Evolutionary conservation across 345 rosid genomes (phyloP), one percentile per base, ranked within the genome.

Genomic region (Arabidopsis suecica): DNA sequence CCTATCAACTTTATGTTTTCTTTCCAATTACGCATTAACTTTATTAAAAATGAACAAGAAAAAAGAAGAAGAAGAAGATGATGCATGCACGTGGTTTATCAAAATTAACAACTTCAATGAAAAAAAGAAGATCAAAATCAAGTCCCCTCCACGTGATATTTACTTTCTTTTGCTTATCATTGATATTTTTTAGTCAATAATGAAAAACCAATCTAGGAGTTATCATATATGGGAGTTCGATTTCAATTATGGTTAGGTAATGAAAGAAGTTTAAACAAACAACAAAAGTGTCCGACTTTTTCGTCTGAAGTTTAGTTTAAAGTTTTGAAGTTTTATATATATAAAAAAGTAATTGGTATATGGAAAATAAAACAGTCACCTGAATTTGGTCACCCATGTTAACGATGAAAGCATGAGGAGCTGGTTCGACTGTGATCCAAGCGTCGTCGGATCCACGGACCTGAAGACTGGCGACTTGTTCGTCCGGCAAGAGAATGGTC

Each of bases 311-410:
- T 20, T 58, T 33, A 13, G 32, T 47, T 59, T 32, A 2, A 25
- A 13, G 6, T 20, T 22, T 2, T 37, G 30, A 20, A 34, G 18
- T 11, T 22, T 20, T 5, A 22, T 22, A 38, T 5, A 22, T 11
- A 37, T 37, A 11, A 23, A 9, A 9, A 12, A 50, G 6, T 33
- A 9, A 33, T 0, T 14, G 9, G 18, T 16, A 56, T 9, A 54
- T 18, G 32, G 0, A 16, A 61, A 42, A 42, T 6, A 61, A 55
- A 51, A 36, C 18, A 38, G 28, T 78, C 61, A 91, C 97, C 90
- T 94, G 93, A 78, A 90, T 75, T 82, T 94, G 98, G 73, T 93
- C 98, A 2, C 98, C 98, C 23, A 93, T 82, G 64, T 93, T 93
- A 80, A 91, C 86, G 37, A 94, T 86, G 53, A 94, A 83, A 28